These are phyloP conservation scores for Cladophialophora carrionii DNA, from an alignment of 2,329 filamentous ascomycete genomes.

Conservation along the genomic window DNA sequence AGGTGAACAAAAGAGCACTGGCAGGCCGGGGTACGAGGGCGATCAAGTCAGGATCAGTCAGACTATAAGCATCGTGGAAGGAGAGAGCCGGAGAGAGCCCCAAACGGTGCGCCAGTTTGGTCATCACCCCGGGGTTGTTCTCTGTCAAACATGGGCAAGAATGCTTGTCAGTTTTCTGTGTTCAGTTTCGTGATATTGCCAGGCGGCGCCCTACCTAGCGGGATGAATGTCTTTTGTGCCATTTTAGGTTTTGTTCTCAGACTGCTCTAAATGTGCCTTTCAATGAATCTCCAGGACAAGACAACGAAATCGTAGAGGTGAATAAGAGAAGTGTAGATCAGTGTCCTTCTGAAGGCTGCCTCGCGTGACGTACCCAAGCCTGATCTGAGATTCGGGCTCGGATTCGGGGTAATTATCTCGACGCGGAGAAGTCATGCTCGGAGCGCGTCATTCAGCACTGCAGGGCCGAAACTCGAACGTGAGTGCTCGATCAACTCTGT, in stretches of 20 bases:
- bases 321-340: not conserved
- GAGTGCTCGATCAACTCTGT: not conserved
- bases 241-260: constrained; percentile 3
- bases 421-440: constrained; percentile 17
- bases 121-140: constrained; percentile 61
- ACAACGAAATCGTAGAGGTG: not conserved
- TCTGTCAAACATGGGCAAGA: constrained; percentile 43
- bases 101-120: constrained; percentile 54
- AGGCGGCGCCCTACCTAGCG: constrained; percentile 19
- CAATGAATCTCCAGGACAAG: not conserved
- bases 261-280: not conserved
- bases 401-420: constrained; percentile 5
- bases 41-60: constrained; percentile 56
- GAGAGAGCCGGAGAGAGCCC: constrained; percentile 52
- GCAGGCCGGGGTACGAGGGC: constrained; percentile 57
- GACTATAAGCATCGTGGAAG: constrained; percentile 60
- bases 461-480: not conserved
- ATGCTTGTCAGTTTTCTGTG: constrained; percentile 4
- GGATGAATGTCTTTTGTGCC: constrained; percentile 28
- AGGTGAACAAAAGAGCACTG: constrained; percentile 60
- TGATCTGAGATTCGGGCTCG: not conserved
- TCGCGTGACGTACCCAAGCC: constrained; percentile 23
- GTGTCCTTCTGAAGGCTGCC: constrained; percentile 21
- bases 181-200: not conserved
- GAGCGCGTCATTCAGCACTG: not conserved